Evolutionary conservation across 2,329 filamentous ascomycete species (phyloP).

Genomic region (Paecilomyces sp.): DNA sequence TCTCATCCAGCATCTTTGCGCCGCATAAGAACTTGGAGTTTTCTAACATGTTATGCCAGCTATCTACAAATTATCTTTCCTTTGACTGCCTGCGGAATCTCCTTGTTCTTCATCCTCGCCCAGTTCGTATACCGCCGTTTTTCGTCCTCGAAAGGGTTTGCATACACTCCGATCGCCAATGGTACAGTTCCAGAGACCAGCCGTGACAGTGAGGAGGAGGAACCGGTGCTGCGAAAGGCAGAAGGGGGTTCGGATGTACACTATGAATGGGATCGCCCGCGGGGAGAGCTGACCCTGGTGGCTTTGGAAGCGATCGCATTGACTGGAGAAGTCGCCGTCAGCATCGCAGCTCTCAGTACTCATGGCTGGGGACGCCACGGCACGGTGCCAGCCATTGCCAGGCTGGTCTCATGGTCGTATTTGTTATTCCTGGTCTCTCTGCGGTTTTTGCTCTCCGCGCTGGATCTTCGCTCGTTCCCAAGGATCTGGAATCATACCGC

Average conservation of each 20-base stretch:
- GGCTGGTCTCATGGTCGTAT: conserved; percentile 73
- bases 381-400: conserved; percentile 55
- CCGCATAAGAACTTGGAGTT: background rate
- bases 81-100: conserved; percentile 61
- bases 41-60: conserved; percentile 40
- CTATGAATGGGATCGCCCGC: conserved; percentile 65
- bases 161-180: conserved; percentile 47
- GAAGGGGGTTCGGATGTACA: conserved; percentile 42
- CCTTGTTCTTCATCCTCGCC: conserved; percentile 58
- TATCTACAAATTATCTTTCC: conserved; percentile 78
- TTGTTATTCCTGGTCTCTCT: conserved; percentile 65
- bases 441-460: conserved; percentile 58
- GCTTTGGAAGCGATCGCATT: conserved; percentile 70
- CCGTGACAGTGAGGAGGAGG: conserved; percentile 47
- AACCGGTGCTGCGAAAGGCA: conserved; percentile 50
- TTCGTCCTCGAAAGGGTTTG: conserved; percentile 46
- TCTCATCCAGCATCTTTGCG: background rate
- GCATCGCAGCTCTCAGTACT: conserved; percentile 57
- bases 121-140: conserved; percentile 51
- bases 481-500: conserved; percentile 91
- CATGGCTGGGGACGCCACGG: conserved; percentile 53
- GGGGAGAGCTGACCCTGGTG: conserved; percentile 63
- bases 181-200: conserved; percentile 14
- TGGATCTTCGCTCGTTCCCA: conserved; percentile 59
- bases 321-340: conserved; percentile 62